These are phyloP conservation scores for Pseudovirgaria hyperparasitica DNA, from an alignment of 2,329 filamentous ascomycete species.

Conservation along the genomic window DNA sequence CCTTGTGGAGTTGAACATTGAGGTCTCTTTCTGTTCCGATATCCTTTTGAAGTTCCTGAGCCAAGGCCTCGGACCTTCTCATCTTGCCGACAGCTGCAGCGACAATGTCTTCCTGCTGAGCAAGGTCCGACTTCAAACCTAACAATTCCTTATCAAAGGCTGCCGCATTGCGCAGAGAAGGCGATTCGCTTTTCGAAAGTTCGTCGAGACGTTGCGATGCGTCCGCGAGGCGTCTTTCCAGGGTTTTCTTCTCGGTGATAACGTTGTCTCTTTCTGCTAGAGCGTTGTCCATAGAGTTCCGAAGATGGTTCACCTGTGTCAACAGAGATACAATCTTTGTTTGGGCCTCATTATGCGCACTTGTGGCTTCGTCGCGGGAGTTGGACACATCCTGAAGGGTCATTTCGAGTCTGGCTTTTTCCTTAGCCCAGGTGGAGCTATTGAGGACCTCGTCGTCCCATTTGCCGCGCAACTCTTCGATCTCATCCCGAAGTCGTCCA, in stretches of 20 bases:
- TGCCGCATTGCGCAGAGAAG: conserved; percentile 80
- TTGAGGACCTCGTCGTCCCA: conserved; percentile 98
- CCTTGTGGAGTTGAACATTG: conserved; percentile 70
- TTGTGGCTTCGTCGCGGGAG: conserved; percentile 86
- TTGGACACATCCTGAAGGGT: conserved; percentile 79
- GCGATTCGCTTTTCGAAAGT: conserved; percentile 70
- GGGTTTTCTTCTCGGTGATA: conserved; percentile 75
- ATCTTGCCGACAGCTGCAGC: conserved; percentile 92
- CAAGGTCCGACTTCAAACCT: conserved; percentile 75
- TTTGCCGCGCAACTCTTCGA: conserved; percentile 87
- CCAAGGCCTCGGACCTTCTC: conserved; percentile 79
- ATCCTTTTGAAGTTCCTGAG: conserved; percentile 84
- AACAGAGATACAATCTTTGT: conserved; percentile 82
- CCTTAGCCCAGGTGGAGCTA: conserved; percentile 95
- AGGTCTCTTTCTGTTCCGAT: conserved; percentile 74
- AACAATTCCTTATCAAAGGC: conserved; percentile 79
- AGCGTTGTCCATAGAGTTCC: conserved; percentile 74
- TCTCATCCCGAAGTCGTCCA: conserved; percentile 78
- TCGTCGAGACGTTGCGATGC: conserved; percentile 83
- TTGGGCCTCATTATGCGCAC: conserved; percentile 89
- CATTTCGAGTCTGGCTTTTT: conserved; percentile 83
- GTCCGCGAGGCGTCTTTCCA: conserved; percentile 76
- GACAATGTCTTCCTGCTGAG: conserved; percentile 87
- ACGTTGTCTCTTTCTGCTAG: conserved; percentile 74
- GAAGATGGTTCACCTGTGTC: conserved; percentile 75